phyloP scores from a whole-genome alignment of 2,329 filamentous ascomycete genomes.

The Aspergillus cejpii region DNA sequence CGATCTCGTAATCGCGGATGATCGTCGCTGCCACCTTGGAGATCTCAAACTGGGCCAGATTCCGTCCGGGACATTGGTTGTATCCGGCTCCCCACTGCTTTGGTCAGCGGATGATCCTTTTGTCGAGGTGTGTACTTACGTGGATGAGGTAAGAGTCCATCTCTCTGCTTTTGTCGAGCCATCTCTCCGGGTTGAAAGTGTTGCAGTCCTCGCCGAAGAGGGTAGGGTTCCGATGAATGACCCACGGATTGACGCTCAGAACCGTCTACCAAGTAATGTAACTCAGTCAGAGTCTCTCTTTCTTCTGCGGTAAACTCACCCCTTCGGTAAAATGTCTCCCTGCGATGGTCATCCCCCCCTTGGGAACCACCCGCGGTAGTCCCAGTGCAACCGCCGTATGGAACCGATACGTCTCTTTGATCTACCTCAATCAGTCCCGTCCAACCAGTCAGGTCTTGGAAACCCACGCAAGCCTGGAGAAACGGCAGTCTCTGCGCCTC shows the following conservation, averaged over 20 bases:
- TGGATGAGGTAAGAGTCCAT: slow-evolving; percentile 10
- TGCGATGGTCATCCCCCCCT: slow-evolving; percentile 23
- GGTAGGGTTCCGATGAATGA: slow-evolving; percentile 25
- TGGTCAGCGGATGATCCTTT: neutral
- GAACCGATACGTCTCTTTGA: slow-evolving; percentile 31
- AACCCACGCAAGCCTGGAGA: slow-evolving; percentile 25
- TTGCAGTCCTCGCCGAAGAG: slow-evolving; percentile 30
- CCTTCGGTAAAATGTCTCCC: slow-evolving; percentile 20
- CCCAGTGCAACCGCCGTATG: slow-evolving; percentile 25
- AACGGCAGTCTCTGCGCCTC: slow-evolving; percentile 23
- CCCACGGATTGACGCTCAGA: slow-evolving; percentile 29
- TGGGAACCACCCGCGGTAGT: slow-evolving; percentile 20
- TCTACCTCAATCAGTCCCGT: slow-evolving; percentile 3
- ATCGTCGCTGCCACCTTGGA: slow-evolving; percentile 31
- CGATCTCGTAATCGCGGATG: slow-evolving; percentile 30
- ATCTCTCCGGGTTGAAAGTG: slow-evolving; percentile 31
- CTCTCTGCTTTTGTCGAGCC: slow-evolving; percentile 16
- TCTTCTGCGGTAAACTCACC: slow-evolving; percentile 5
- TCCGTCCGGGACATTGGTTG: slow-evolving; percentile 31
- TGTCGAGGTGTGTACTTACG: neutral
- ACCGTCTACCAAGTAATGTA: slow-evolving; percentile 20
- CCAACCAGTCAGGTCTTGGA: neutral
- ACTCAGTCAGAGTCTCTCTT: too few relatives aligned
- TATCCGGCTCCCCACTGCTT: slow-evolving; percentile 35
- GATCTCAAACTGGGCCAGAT: slow-evolving; percentile 34